Conservation (phyloP, 495 filamentous ascomycete species). For the Lindgomyces ingoldianus region DNA sequence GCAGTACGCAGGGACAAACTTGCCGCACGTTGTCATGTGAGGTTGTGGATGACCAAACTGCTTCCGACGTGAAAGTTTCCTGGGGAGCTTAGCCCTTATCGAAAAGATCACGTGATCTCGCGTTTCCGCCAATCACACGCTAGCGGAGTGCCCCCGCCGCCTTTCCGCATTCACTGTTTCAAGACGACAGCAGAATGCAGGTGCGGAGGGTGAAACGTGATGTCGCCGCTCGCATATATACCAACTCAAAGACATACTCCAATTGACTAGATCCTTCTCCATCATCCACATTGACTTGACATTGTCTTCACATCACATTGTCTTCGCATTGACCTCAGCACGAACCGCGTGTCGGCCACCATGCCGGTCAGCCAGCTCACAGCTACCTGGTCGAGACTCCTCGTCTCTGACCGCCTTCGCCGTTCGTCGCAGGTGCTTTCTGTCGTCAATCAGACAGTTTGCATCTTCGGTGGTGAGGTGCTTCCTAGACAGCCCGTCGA, state of each 20-base stretch:
- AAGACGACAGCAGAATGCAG: neutral
- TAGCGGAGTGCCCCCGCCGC: neutral
- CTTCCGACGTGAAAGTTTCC: neutral
- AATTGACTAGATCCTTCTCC: neutral
- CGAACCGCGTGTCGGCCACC: neutral
- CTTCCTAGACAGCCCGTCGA: conserved; percentile 43
- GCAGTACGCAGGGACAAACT: neutral
- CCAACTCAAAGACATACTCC: neutral
- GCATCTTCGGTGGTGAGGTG: conserved; percentile 46
- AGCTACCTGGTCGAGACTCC: conserved; percentile 22
- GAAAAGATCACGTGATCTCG: neutral
- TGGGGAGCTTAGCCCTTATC: neutral
- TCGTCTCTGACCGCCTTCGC: conserved; percentile 15
- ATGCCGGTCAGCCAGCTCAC: conserved; percentile 18
- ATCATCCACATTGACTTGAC: no score
- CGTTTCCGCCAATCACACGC: neutral
- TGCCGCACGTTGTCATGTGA: neutral
- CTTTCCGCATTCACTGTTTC: neutral
- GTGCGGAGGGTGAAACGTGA: neutral
- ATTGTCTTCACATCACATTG: no score
- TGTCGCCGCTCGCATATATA: neutral
- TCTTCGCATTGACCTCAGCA: neutral
- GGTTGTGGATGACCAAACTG: no score
- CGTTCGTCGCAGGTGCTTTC: conserved; percentile 45
- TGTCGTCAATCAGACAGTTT: conserved; percentile 26